phyloP scores from a whole-genome alignment of 495 filamentous ascomycete species.

The Aspergillus sparsus region DNA sequence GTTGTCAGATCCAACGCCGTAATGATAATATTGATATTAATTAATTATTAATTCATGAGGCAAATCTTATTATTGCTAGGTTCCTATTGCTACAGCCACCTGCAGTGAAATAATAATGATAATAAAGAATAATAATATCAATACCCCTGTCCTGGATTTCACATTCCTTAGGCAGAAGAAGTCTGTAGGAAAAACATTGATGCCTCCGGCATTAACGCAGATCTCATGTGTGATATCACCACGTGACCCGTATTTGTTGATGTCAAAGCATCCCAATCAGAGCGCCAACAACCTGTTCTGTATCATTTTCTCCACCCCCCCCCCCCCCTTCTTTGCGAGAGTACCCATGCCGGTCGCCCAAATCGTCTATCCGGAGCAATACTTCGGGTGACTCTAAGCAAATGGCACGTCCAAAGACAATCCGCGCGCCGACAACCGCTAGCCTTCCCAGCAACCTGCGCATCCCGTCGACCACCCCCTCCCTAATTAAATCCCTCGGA shows the following conservation, averaged over 20 bases:
- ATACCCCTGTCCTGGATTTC: too few relatives aligned
- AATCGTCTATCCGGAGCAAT: not conserved
- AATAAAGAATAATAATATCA: too few relatives aligned
- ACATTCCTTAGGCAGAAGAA: too few relatives aligned
- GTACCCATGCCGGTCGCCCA: not conserved
- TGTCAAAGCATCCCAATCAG: not conserved
- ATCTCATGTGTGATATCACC: slow-evolving; percentile 8
- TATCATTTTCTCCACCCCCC: too few relatives aligned
- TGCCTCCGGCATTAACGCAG: not conserved
- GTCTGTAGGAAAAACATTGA: not conserved
- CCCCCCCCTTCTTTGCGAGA: too few relatives aligned
- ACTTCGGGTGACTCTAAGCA: not conserved
- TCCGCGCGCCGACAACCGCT: slow-evolving; percentile 51
- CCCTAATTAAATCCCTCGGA: slow-evolving; percentile 63
- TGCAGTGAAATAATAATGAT: too few relatives aligned
- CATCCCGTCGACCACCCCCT: slow-evolving; percentile 62
- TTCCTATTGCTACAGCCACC: too few relatives aligned
- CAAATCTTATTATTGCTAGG: too few relatives aligned
- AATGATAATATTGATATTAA: too few relatives aligned
- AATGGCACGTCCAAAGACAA: slow-evolving; percentile 47
- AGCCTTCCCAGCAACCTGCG: slow-evolving; percentile 56
- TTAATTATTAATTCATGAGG: too few relatives aligned
- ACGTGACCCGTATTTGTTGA: slow-evolving; percentile 18
- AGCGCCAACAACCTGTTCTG: not conserved
- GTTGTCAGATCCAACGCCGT: too few relatives aligned